A percentile compares a stretch with the other conserved stretches of the same genome.
phyloP scores from a whole-genome alignment of 495 filamentous ascomycete species.

The Glonium stellatum region DNA sequence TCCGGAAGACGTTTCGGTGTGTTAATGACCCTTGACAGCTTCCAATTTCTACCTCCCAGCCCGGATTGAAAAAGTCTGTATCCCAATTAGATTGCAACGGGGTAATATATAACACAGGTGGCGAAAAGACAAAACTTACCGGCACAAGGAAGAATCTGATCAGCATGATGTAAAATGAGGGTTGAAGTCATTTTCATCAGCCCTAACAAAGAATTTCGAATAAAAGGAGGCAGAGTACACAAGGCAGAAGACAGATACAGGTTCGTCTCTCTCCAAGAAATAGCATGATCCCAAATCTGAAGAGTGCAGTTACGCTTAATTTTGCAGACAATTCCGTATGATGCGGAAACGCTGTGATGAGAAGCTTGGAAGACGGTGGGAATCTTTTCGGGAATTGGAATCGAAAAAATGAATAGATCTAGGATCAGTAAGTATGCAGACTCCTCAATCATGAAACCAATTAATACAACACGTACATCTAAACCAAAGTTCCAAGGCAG shows the following conservation, averaged over 20 bases:
- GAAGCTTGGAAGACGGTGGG: conserved; percentile 62
- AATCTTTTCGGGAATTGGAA: conserved; percentile 56
- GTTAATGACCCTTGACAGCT: conserved; percentile 51
- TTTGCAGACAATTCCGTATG: conserved; percentile 62
- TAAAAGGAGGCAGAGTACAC: conserved; percentile 52
- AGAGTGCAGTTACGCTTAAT: conserved; percentile 53
- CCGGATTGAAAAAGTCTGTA: conserved; percentile 55
- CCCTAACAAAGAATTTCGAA: conserved; percentile 49
- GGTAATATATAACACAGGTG: not conserved
- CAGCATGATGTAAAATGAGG: conserved; percentile 56
- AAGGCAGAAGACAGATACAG: conserved; percentile 54
- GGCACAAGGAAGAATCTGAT: conserved; percentile 58
- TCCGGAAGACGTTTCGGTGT: conserved; percentile 52
- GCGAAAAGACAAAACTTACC: conserved; percentile 9
- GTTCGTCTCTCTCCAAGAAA: conserved; percentile 58
- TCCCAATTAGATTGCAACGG: not conserved
- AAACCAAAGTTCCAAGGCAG: conserved; percentile 55
- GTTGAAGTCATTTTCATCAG: conserved; percentile 54
- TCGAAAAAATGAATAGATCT: conserved; percentile 59
- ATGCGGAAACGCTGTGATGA: conserved; percentile 57
- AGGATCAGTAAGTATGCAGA: not conserved
- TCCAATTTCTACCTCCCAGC: conserved; percentile 61
- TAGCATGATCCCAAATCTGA: conserved; percentile 64
- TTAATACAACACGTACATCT: conserved; percentile 38
- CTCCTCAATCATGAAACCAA: too few relatives aligned